Evolutionary conservation across 192 early-diverging fungal species (phyloP), one percentile per base, ranked within the genome.

Genomic region (Ambispora gerdemannii): DNA sequence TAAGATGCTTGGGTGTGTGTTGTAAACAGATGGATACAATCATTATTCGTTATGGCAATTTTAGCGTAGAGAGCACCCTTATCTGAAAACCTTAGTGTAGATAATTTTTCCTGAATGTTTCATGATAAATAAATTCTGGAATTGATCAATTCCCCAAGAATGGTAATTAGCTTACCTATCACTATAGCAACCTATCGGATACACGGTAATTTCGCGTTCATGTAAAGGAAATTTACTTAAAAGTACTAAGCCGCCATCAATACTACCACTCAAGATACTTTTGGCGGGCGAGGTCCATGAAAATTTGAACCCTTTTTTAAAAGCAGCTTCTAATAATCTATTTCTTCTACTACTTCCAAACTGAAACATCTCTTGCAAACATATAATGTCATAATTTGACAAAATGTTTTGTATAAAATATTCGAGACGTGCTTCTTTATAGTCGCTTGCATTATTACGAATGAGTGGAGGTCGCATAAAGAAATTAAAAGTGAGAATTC

Each of bases 1-100:
- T 89, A 88, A 4, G 90, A 90, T 22, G 91, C 91, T 77, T 95
- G 93, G 17, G 92, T 87, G 68, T 95, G 92, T 17, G 93, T 95
- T 8, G 85, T 93, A 75, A 92, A 92, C 27, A 93, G 34, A 72
- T 93, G 88, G 34, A 90, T 64, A 62, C 81, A 74, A 4, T 72
- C 75, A 1, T 63, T 49, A 24, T 76, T 70, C n/a, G 77, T 75
- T 19, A 90, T 60, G 32, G 77, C 80, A n/a, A 93, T 84, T 67
- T 85, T 82, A 27, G 90, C 89, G 72, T 93, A 90, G 19, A 93
- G 59, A 0, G 84, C 92, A 13, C 93, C 93, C 79, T 94, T 93
- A 30, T 84, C 77, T 2, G 86, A 74, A 33, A 90, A 71, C 84
- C 80, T 81, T 67, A 3, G 22, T 2, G n/a, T n/a, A n/a, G n/a